Evolutionary conservation across 2,329 filamentous ascomycete genomes (phyloP), one percentile per base, ranked within the genome.

Genomic region (Teratosphaeria gauchensis): DNA sequence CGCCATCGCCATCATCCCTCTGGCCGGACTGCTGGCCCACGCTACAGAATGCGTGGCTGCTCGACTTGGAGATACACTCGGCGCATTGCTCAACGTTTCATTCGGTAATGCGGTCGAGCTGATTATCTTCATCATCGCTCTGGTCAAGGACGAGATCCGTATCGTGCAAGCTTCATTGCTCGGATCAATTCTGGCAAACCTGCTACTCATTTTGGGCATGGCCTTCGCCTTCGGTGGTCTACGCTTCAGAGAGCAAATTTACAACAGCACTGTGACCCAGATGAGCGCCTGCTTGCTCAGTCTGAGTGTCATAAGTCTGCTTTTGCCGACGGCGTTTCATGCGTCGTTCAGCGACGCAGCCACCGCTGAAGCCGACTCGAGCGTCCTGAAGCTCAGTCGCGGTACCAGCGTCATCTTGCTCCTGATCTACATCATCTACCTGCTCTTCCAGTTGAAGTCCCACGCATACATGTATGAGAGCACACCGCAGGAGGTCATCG

Each of bases 221-320:
- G 86, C 86, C 59, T 96, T 96, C 73, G 82, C 95, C 56, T 76
- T 95, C 28, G 92, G 92, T 69, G 92, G 91, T 63, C 77, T 96
- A 57, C 86, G 90, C 62, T 96, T 85, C 73, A 87, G 88, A 71
- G 92, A 96, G 77, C 92, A 96, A 78, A 86, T 96, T 62, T 96
- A 96, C 76, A 96, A 96, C 76, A 94, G 86, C 75, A 96, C 90
- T 24, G 90, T 96, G 59, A 96, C 91, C 0, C 91, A 96, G 72
- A 96, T 96, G 90, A 96, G 90, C 71, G 92, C 92, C 56, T 95
- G 90, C 76, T 80, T 96, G 66, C 82, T 96, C 65, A 95, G 90
- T 78, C 75, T 96, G 73, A 92, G 89, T 69, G 92, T 95, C 61
- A 92, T 90, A 75, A 96, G 91, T 77, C 79, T 96, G 24, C 82